phyloP scores from a whole-genome alignment of 192 early-diverging fungal genomes.

The Linnemannia hyalina region DNA sequence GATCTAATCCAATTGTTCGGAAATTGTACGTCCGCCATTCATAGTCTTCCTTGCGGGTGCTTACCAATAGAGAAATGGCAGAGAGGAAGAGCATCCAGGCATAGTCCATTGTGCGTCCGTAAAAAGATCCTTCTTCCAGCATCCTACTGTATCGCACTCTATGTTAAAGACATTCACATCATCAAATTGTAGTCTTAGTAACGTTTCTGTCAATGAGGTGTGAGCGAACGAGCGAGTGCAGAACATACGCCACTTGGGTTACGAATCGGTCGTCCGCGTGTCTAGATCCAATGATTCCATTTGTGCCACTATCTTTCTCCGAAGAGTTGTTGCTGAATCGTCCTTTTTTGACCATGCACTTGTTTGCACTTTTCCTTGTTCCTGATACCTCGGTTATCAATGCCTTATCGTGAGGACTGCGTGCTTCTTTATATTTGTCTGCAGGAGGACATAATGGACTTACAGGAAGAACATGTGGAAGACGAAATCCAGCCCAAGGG shows the following conservation, averaged over 20 bases:
- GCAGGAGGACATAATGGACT: background rate
- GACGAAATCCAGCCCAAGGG: constrained; percentile 89
- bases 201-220: background rate
- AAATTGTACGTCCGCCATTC: background rate
- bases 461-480: constrained; percentile 95
- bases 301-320: background rate
- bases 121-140: constrained; percentile 95
- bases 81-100: constrained; percentile 88
- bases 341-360: background rate
- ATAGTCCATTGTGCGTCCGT: constrained; percentile 92
- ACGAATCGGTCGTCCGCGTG: background rate
- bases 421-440: background rate
- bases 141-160: constrained; percentile 89
- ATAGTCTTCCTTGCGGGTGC: background rate
- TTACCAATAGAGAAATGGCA: constrained; percentile 68
- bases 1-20: background rate
- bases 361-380: background rate
- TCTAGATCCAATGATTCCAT: constrained; percentile 1
- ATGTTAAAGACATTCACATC: background rate
- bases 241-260: background rate
- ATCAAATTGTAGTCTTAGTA: background rate
- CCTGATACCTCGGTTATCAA: background rate
- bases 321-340: background rate
- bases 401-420: background rate
- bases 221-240: background rate